Base-by-base conservation (phyloP, 331 rosid genomes). In the Malus hybrid region DNA sequence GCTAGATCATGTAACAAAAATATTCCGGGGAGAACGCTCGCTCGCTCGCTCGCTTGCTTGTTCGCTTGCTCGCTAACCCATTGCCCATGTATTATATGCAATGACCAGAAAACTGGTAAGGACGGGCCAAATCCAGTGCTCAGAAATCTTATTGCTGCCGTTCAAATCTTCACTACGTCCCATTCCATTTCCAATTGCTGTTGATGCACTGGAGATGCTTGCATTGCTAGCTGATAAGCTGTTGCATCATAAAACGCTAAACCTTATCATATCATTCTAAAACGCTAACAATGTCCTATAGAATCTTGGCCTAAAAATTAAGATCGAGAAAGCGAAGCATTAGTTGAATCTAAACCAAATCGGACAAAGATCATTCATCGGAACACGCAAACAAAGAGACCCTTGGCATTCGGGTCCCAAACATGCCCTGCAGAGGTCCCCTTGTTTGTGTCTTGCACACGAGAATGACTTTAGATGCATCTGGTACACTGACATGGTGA, bases 211-310 rank as follows among this genome's bases (percentile, higher is more conserved):
- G 16, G 86, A 22, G 39, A 80, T 76, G 68, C 85, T 86, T 39
- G 89, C 90, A 64, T 74, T 93, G 67, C 82, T 86, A 71, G 46
- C 82, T 0, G 80, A 70, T 87, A 78, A 50, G 79, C 97, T 93
- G 87, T 76, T 76, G 85, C 84, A 79, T 69, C 84, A 44, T 34
- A 42, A 69, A 0, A 52, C 55, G 5, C 19, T 5, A 14, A 5
- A 48, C 32, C 14, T 60, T 24, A n/a, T n/a, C 10, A 7, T 56
- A 57, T 7, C 63, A 20, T n/a, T 56, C 13, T 24, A 10, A n/a
- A 46, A 12, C 56, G 3, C 42, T 52, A 36, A 65, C 54, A 16
- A 55, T 55, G 5, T 34, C 18, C 3, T 5, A 9, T 4, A 5
- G 48, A 19, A 46, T 48, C 9, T 34, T 5, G n/a, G n/a, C 2